phyloP scores from a whole-genome alignment of 345 rosid species.

The Mangifera indica region DNA sequence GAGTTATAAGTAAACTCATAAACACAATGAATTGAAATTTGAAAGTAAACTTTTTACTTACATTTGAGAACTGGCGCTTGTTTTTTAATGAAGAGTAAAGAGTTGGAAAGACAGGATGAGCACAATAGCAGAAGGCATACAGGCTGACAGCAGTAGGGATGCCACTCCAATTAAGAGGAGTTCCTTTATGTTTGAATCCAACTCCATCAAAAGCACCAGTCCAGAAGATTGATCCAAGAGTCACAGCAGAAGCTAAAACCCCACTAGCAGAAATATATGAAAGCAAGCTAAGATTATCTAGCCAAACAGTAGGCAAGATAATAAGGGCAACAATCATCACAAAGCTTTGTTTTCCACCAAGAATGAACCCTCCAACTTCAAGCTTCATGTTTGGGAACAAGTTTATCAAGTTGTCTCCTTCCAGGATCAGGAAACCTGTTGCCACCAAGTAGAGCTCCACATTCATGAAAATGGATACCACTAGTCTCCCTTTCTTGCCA shows the following conservation, averaged over 20 bases:
- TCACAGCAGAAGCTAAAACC: constrained; percentile 71
- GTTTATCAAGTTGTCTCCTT: constrained; percentile 81
- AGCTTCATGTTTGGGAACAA: constrained; percentile 50
- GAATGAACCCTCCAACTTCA: constrained; percentile 40
- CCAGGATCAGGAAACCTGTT: constrained; percentile 78
- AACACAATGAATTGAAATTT: too few relatives aligned
- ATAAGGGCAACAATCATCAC: constrained; percentile 61
- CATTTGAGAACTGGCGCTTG: constrained; percentile 74
- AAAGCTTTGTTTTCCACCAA: constrained; percentile 57
- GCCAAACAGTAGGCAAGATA: constrained; percentile 78
- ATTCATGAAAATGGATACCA: constrained; percentile 64
- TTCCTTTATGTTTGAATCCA: constrained; percentile 58
- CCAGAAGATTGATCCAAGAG: constrained; percentile 67
- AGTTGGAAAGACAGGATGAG: constrained; percentile 89
- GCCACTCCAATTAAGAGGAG: constrained; percentile 47
- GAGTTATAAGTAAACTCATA: not conserved
- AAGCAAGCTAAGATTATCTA: constrained; percentile 70
- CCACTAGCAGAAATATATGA: constrained; percentile 90
- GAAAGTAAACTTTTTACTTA: constrained; percentile 33
- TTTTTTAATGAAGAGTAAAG: constrained; percentile 77
- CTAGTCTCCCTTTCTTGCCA: constrained; percentile 60
- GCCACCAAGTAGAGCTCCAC: constrained; percentile 78
- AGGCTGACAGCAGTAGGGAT: constrained; percentile 75
- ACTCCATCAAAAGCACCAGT: constrained; percentile 71
- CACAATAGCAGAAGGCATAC: constrained; percentile 87